These are phyloP conservation scores for Monosporozyma unispora DNA, from an alignment of 805 yeast species.

Conservation along the genomic window DNA sequence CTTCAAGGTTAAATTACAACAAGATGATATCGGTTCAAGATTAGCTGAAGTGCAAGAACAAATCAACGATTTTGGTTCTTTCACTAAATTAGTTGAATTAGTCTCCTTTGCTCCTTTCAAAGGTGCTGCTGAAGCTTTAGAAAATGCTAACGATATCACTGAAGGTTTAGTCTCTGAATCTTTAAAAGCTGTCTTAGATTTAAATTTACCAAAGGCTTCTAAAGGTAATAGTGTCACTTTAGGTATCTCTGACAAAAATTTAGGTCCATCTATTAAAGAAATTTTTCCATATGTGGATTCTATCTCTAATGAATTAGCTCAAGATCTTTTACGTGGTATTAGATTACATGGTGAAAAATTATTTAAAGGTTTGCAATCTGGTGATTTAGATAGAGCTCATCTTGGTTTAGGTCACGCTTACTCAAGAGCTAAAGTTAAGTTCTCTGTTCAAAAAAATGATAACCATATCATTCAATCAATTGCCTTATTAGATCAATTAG, in stretches of 20 bases:
- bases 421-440: constrained; percentile 98
- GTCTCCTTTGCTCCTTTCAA: constrained; percentile 97
- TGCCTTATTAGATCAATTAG: constrained; percentile 93
- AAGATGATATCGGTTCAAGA: constrained; percentile 87
- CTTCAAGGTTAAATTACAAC: constrained; percentile 87
- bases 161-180: constrained; percentile 94
- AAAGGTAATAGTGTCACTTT: constrained; percentile 57
- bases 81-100: constrained; percentile 86
- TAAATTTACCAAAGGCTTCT: constrained; percentile 75
- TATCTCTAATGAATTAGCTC: constrained; percentile 82
- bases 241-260: constrained; percentile 88
- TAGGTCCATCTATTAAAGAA: constrained; percentile 96
- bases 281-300: constrained; percentile 82
- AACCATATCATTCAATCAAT: constrained; percentile 98
- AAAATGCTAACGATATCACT: constrained; percentile 94
- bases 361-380: constrained; percentile 83
- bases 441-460: constrained; percentile 96
- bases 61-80: constrained; percentile 71
- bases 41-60: constrained; percentile 91
- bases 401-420: constrained; percentile 98
- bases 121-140: constrained; percentile 98
- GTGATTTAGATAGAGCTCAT: constrained; percentile 96
- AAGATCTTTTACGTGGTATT: constrained; percentile 90
- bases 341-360: constrained; percentile 84
- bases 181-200: constrained; percentile 79